Conservation (phyloP, 768 basidiomycete species). For the Rhizopogon salebrosus region DNA sequence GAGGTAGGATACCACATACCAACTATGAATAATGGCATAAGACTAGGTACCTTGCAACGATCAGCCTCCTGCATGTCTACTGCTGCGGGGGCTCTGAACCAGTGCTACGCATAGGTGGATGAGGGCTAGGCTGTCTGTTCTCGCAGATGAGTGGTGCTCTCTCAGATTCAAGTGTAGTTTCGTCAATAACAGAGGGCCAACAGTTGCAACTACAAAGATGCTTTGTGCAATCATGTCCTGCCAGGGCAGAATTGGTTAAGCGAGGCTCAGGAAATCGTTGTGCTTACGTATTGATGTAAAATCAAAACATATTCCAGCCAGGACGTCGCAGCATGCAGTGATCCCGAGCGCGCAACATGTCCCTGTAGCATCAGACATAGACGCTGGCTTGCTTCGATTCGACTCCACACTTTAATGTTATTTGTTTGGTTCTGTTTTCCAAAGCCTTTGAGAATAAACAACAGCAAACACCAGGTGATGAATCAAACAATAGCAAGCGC, state of each 20-base stretch:
- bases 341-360: constrained; percentile 13
- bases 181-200: constrained; percentile 6
- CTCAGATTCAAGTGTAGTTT: constrained; percentile 5
- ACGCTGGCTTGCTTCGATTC: too few relatives aligned
- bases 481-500: neutral
- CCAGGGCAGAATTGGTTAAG: neutral
- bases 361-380: constrained; percentile 18
- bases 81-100: neutral
- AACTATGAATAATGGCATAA: neutral
- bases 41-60: neutral
- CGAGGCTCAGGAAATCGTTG: neutral
- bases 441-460: constrained; percentile 8
- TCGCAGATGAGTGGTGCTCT: constrained; percentile 15
- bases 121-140: constrained; percentile 15
- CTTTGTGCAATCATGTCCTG: constrained; percentile 22
- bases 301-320: constrained; percentile 20
- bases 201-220: constrained; percentile 20
- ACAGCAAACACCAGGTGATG: neutral
- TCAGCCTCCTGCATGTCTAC: neutral
- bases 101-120: constrained; percentile 19
- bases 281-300: constrained; percentile 18
- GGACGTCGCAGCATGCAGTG: constrained; percentile 17
- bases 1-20: neutral
- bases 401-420: too few relatives aligned
- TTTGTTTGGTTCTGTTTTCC: constrained; percentile 7